Base-by-base conservation (phyloP, 495 filamentous ascomycete species). In the Xylaria nigripes region DNA sequence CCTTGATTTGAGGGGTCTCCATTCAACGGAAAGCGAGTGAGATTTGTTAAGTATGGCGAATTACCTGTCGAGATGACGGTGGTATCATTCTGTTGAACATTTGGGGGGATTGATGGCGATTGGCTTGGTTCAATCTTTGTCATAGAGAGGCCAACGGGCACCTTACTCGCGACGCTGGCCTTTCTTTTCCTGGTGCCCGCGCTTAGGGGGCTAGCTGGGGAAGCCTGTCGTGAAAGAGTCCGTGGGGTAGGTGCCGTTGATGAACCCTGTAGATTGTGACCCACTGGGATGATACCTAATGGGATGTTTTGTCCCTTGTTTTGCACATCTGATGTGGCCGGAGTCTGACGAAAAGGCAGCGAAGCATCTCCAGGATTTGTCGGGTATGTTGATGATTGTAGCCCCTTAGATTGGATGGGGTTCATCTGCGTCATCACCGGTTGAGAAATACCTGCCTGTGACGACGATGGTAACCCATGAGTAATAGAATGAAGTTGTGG, bases 101-200 rank as follows among this genome's bases (percentile, higher is more conserved):
- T 68, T 45, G 63, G 61, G 50, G 54, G 64, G 46, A 74, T 65
- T 46, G 64, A 51, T 13, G 50, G 43, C 8, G 73, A 61, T 43
- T 80, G 76, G 30, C 70, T 63, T 8, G 73, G 78, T 56, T 89
- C 84, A 15, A 90, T 70, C 51, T 78, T 82, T 0, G 90, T 95
- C 90, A 94, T 95, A 13, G 81, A 79, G 61, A 95, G 66, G 40
- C 80, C 82, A 6, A 72, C 80, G 1, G 87, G 84, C n/a, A 93
- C 65, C 68, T 85, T 85, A 41, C 57, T n/a, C 8, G 70, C 80
- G 29, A 75, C 74, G 70, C 84, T 89, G 32, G 84, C 77, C 64
- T 90, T 92, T 53, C 89, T 80, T 61, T 86, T 85, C 70, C 90
- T 92, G 52, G 74, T 75, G 34, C 72, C 73, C 21, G 82, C 82